These are phyloP conservation scores for Naganishia liquefaciens DNA, from an alignment of 1,284 basidiomycete species.

Conservation along the genomic window DNA sequence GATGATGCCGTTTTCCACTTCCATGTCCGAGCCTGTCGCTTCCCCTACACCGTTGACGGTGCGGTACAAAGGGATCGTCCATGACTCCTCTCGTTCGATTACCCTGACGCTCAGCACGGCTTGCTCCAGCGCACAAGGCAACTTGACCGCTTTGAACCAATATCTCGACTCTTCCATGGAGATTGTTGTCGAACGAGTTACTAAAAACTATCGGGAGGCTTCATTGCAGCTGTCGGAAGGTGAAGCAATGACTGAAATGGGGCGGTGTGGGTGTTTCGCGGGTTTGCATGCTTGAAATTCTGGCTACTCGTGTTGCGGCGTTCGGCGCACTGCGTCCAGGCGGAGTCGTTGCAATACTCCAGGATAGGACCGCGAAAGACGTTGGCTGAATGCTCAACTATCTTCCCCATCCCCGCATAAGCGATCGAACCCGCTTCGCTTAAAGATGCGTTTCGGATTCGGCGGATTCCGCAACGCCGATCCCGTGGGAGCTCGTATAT, in stretches of 20 bases:
- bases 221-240: neutral
- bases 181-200: neutral
- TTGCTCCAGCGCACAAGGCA: constrained; percentile 26
- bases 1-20: constrained; percentile 3
- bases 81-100: neutral
- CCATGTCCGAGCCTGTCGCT: neutral
- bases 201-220: neutral
- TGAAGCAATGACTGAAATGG: neutral
- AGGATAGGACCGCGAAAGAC: too few species aligned
- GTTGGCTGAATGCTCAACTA: neutral
- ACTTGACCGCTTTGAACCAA: constrained; percentile 19
- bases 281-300: too few species aligned
- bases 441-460: neutral
- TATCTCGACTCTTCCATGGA: constrained; percentile 17
- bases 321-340: too few species aligned
- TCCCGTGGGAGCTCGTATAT: neutral
- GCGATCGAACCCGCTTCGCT: constrained; percentile 8
- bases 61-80: constrained; percentile 9
- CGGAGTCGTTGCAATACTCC: too few species aligned
- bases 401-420: neutral
- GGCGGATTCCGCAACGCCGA: constrained; percentile 1
- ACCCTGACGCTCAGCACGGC: constrained; percentile 5
- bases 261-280: neutral
- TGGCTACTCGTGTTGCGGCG: too few species aligned
- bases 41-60: neutral